Base-by-base conservation (phyloP, 306 rosid genomes). In the Clitoria ternatea region DNA sequence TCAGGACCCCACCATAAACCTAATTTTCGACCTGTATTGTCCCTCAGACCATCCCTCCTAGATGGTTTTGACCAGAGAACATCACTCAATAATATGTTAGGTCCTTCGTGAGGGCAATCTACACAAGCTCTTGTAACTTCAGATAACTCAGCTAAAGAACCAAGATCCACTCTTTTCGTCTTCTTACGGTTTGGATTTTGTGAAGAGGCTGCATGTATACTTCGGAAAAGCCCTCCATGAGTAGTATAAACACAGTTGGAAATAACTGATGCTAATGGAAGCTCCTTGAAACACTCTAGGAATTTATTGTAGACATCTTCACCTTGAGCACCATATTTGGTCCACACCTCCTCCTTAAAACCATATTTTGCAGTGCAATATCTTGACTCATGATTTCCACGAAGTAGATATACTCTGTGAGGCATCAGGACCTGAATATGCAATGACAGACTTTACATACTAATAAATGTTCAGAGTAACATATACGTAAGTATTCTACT, bases 1-100 rank as follows among this genome's bases (percentile, higher is more conserved):
- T 90, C 96, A 68, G 96, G 92, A 82, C 98, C 98, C 91, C 96
- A 93, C 83, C 84, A 81, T 36, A 93, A 80, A 73, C 97, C 98
- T 24, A 75, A 75, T 57, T 84, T 85, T 69, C 67, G 74, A 80
- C 78, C 82, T 37, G 81, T 72, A 67, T 82, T 93, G 75, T 76
- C 85, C 77, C 89, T 70, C 65, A 88, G 73, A 77, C 98, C 97
- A 63, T 88, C 81, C 67, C 66, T 84, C 40, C 77, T 81, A 24
- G 90, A 86, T 70, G 98, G 98, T 79, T 84, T 86, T 18, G 98
- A 93, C 97, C 97, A 93, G 32, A 93, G 77, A 36, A 90, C 76
- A 61, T 93, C 98, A 57, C 89, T 77, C 86, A 93, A 83, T 74
- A 89, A 47, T 54, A 85, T 54, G 73, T 85, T 70, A 32, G 86